A percentile compares a stretch with the other conserved stretches of the same genome.
Evolutionary conservation across 2,329 filamentous ascomycete genomes (phyloP).

Genomic region (Chaetomiaceae sp.): DNA sequence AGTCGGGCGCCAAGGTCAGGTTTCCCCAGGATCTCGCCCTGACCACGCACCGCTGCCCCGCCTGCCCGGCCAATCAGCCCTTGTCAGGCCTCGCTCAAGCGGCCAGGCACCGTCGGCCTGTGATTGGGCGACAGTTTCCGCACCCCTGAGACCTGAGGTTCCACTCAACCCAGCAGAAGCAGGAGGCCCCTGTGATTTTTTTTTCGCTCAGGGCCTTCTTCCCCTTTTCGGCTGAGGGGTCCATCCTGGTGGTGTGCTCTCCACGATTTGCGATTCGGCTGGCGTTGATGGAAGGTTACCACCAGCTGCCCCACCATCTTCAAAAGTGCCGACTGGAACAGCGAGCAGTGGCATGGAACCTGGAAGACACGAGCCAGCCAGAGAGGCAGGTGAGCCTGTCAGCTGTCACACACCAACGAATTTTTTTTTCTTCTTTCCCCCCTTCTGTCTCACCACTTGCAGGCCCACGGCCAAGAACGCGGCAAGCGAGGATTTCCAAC

Average conservation of each 20-base stretch:
- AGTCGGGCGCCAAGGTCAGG: slow-evolving; percentile 19
- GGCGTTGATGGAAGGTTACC: neutral
- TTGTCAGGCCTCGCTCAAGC: slow-evolving; percentile 7
- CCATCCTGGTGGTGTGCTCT: neutral
- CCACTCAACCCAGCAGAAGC: slow-evolving; percentile 5
- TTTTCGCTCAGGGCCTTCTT: slow-evolving; percentile 7
- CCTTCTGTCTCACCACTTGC: slow-evolving; percentile 13
- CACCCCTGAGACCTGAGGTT: slow-evolving; percentile 8
- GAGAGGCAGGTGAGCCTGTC: neutral
- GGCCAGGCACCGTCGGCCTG: slow-evolving; percentile 15
- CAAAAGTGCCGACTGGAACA: slow-evolving; percentile 9
- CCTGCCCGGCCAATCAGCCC: slow-evolving; percentile 14
- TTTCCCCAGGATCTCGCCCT: slow-evolving; percentile 22
- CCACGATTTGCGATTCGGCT: slow-evolving; percentile 7
- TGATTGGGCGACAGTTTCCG: slow-evolving; percentile 18
- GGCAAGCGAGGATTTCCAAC: no score
- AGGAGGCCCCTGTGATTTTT: slow-evolving; percentile 6
- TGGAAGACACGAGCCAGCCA: neutral
- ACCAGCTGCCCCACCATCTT: neutral
- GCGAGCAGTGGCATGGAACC: neutral
- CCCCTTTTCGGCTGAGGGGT: slow-evolving; percentile 1
- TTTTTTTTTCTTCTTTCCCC: no score
- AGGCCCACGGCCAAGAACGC: neutral
- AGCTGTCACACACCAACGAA: slow-evolving; percentile 12
- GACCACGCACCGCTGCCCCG: slow-evolving; percentile 1